Base-by-base conservation (phyloP, 306 rosid species). In the Datisca glomerata region DNA sequence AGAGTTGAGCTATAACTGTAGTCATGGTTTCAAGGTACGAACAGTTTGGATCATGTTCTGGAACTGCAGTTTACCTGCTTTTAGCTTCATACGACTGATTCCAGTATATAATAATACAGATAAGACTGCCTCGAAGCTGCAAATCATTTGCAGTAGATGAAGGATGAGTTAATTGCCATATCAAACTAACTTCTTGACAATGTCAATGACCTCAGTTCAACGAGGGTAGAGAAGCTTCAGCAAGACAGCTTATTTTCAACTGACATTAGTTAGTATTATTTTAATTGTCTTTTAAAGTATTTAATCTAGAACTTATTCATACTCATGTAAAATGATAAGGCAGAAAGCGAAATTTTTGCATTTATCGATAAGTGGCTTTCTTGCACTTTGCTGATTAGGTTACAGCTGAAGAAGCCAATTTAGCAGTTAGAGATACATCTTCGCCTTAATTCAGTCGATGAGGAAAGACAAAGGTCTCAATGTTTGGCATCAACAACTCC, bases 151-250 rank as follows among this genome's bases (percentile, higher is more conserved):
- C 86, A 75, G 79, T 86, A 80, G 64, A 63, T 73, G 71, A 89
- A 89, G 73, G 95, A 89, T 59, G 63, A 42, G 65, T 68, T 89
- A 48, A 89, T 89, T 66, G 56, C 74, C 53, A 52, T 89, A 60
- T 89, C 98, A 37, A 89, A 89, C 68, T 79, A 80, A 46, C 76
- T 89, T 43, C 87, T 89, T 56, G 98, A 89, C 48, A 72, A 80
- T 78, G 44, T 63, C 44, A 72, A 84, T 60, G 69, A 67, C 48
- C 74, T 89, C 67, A 80, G 67, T 66, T 63, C 74, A 28, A 34
- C 7, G 4, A 72, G 66, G 64, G 64, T 75, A 49, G 70, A 67
- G 49, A 78, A 68, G 75, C 98, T 89, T 70, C 93, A 70, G 50
- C 78, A 74, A 53, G 91, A 84, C 27, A 89, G 98, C 95, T 89